Evolutionary conservation across 2,329 filamentous ascomycete genomes (phyloP).

Genomic region (Trichoderma sp.): DNA sequence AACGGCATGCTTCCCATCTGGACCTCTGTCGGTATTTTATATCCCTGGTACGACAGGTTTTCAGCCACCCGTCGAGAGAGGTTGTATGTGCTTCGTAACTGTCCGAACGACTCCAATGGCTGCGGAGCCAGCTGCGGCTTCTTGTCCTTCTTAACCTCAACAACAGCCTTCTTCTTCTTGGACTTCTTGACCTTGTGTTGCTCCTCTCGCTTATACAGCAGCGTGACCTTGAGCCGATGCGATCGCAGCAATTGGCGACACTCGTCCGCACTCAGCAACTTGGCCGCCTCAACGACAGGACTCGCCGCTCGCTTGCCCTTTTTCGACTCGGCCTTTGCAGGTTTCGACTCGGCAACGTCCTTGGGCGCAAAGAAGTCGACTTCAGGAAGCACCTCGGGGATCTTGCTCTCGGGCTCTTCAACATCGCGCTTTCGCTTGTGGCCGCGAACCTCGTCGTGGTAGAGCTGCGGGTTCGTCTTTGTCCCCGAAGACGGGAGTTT

Average conservation of each 20-base stretch:
- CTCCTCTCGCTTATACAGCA: constrained; percentile 57
- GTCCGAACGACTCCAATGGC: constrained; percentile 72
- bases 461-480: constrained; percentile 66
- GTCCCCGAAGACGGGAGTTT: constrained; percentile 64
- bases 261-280: constrained; percentile 62
- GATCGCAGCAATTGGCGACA: constrained; percentile 71
- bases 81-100: constrained; percentile 68
- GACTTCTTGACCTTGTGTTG: constrained; percentile 50
- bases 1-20: constrained; percentile 84
- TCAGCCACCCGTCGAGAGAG: constrained; percentile 70
- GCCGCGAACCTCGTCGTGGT: constrained; percentile 53
- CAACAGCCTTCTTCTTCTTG: constrained; percentile 53
- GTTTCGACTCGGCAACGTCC: constrained; percentile 35
- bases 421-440: constrained; percentile 55
- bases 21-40: constrained; percentile 85
- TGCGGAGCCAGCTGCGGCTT: constrained; percentile 70
- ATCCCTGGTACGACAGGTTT: constrained; percentile 82
- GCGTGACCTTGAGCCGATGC: constrained; percentile 80
- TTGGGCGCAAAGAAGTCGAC: constrained; percentile 60
- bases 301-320: constrained; percentile 30
- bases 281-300: constrained; percentile 28
- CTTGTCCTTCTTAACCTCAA: constrained; percentile 46
- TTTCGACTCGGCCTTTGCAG: constrained; percentile 19
- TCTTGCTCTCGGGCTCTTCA: constrained; percentile 35
- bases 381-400: constrained; percentile 40